phyloP scores from a whole-genome alignment of 257 asterid species.

The Datura wrightii region DNA sequence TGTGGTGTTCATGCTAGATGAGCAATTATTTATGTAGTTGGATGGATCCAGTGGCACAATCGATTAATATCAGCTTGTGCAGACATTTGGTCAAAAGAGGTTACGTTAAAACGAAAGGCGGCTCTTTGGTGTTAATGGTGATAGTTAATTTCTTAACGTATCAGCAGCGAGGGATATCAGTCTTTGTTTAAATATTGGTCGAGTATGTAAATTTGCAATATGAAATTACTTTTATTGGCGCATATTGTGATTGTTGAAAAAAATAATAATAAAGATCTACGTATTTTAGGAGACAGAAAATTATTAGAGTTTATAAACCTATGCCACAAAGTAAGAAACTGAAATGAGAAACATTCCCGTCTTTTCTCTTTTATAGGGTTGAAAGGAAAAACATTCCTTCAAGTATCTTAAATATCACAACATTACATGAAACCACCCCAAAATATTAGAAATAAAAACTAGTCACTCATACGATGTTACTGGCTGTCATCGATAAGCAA shows the following conservation, averaged over 20 bases:
- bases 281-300: no score
- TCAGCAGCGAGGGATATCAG: not conserved
- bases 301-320: not conserved
- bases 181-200: no score
- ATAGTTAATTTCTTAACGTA: not conserved
- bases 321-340: not conserved
- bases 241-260: not conserved
- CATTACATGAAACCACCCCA: not conserved
- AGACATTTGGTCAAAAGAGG: not conserved
- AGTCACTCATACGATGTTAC: not conserved
- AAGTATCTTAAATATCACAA: not conserved
- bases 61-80: not conserved
- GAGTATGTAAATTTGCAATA: not conserved
- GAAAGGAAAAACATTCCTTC: constrained; percentile 5
- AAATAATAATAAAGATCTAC: not conserved
- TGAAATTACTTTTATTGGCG: not conserved
- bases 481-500: not conserved
- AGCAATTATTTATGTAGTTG: not conserved
- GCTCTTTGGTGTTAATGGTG: not conserved
- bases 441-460: not conserved
- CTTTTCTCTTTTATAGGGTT: not conserved
- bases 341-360: constrained; percentile 14
- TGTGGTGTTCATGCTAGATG: no score
- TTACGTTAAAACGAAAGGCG: not conserved
- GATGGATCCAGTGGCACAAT: not conserved